phyloP scores from a whole-genome alignment of 352 stramenopile species.

The Phytophthora cajani region DNA sequence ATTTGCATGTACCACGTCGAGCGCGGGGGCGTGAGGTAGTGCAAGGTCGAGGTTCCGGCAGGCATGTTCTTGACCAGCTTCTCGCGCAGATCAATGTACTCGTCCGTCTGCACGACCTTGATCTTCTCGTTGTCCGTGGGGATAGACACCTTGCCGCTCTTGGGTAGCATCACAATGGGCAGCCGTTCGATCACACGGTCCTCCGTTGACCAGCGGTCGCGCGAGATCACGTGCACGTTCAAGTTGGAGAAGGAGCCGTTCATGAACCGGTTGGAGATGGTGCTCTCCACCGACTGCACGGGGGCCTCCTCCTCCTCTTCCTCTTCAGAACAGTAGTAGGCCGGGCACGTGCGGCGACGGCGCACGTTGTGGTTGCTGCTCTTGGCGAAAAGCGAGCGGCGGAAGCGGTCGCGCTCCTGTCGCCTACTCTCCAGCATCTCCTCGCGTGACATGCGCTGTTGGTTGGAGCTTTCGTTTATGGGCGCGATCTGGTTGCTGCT shows the following conservation, averaged over 20 bases:
- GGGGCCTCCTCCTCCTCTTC: constrained; percentile 71
- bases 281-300: constrained; percentile 72
- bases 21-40: constrained; percentile 75
- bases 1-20: constrained; percentile 89
- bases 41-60: constrained; percentile 24
- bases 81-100: constrained; percentile 70
- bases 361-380: constrained; percentile 18
- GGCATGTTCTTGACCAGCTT: constrained; percentile 60
- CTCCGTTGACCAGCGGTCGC: constrained; percentile 72
- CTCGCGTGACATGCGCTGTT: constrained; percentile 60
- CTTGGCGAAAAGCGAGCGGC: constrained; percentile 63
- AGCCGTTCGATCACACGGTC: constrained; percentile 65
- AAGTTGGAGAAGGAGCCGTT: constrained; percentile 79
- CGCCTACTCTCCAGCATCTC: constrained; percentile 75
- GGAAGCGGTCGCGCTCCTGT: constrained; percentile 75
- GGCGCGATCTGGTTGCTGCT: constrained; percentile 3
- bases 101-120: constrained; percentile 68
- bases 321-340: constrained; percentile 69
- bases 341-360: constrained; percentile 48
- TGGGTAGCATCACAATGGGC: constrained; percentile 75
- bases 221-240: constrained; percentile 80
- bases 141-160: constrained; percentile 67
- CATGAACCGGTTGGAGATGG: constrained; percentile 85
- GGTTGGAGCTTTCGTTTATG: constrained; percentile 19
- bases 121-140: constrained; percentile 84